Percentiles rank a stretch among this genome's conserved stretches.
Evolutionary conservation across 169 alveolate species (phyloP).

Genomic region (Theileria annulata): DNA sequence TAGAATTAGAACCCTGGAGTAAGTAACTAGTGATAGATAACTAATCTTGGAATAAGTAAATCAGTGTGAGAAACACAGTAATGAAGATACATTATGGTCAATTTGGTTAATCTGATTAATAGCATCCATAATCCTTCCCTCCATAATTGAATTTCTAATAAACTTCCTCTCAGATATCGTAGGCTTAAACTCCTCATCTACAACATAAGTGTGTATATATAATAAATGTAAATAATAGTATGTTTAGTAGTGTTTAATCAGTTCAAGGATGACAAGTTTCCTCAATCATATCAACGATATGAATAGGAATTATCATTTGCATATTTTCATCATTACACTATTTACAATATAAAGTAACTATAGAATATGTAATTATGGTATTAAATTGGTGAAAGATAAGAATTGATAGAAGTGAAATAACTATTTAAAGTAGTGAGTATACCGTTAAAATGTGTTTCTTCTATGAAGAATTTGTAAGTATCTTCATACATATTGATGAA

Average conservation of each 20-base stretch:
- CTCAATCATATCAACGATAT: not conserved
- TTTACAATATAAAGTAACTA: too few relatives aligned
- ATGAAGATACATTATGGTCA: conserved; percentile 14
- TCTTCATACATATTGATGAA: conserved; percentile 51
- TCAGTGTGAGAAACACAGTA: not conserved
- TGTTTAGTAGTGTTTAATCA: not conserved
- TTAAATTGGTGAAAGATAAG: too few relatives aligned
- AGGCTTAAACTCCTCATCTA: conserved; percentile 31
- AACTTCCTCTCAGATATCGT: conserved; percentile 46
- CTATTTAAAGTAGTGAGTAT: not conserved
- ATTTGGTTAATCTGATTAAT: conserved; percentile 23
- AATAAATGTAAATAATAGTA: not conserved
- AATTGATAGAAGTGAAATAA: not conserved
- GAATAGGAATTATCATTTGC: conserved; percentile 7
- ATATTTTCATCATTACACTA: not conserved
- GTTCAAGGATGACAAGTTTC: conserved; percentile 22
- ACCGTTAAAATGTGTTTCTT: conserved; percentile 59
- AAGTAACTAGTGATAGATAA: not conserved
- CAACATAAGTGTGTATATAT: conserved; percentile 3
- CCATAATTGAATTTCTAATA: conserved; percentile 42
- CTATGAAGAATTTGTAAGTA: conserved; percentile 25
- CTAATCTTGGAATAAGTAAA: not conserved
- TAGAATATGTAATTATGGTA: too few relatives aligned
- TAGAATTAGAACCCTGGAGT: not conserved
- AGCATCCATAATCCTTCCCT: conserved; percentile 47